Conservation (phyloP, 2,329 filamentous ascomycete species). For the Verticillium isaacii region DNA sequence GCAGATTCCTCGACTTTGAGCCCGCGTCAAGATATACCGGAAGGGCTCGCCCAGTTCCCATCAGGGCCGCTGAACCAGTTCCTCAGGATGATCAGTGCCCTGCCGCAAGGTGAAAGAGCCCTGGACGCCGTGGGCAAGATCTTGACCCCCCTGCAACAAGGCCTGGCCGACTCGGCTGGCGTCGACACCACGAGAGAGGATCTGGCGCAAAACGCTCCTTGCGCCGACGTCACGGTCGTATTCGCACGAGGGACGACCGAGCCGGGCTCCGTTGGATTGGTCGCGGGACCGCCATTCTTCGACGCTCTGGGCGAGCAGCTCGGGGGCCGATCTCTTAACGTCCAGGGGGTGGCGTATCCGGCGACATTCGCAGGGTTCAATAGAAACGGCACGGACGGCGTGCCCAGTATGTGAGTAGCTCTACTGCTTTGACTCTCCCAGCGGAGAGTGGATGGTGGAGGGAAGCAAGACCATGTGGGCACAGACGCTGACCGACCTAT, state of each 20-base stretch:
- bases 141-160: conserved; percentile 8
- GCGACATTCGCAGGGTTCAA: conserved; percentile 21
- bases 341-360: conserved; percentile 21
- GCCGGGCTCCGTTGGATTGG: conserved; percentile 19
- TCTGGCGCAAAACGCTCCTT: conserved; percentile 12
- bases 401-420: conserved; percentile 16
- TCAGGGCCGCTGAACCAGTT: conserved; percentile 6
- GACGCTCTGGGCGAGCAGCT: conserved; percentile 11
- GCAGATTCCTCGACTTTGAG: background rate
- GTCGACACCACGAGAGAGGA: conserved; percentile 9
- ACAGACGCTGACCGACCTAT: background rate
- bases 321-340: conserved; percentile 9
- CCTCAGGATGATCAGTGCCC: conserved; percentile 6
- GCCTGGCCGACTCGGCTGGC: conserved; percentile 8
- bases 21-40: conserved; percentile 5
- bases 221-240: conserved; percentile 21
- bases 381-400: conserved; percentile 13
- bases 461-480: no score
- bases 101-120: conserved; percentile 5
- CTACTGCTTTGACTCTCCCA: background rate
- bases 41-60: conserved; percentile 5
- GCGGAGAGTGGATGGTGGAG: background rate
- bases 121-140: conserved; percentile 4
- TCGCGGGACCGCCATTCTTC: conserved; percentile 19
- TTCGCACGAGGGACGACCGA: conserved; percentile 26